phyloP scores from a whole-genome alignment of 2,329 filamentous ascomycete species.

The Diplodia mutila region DNA sequence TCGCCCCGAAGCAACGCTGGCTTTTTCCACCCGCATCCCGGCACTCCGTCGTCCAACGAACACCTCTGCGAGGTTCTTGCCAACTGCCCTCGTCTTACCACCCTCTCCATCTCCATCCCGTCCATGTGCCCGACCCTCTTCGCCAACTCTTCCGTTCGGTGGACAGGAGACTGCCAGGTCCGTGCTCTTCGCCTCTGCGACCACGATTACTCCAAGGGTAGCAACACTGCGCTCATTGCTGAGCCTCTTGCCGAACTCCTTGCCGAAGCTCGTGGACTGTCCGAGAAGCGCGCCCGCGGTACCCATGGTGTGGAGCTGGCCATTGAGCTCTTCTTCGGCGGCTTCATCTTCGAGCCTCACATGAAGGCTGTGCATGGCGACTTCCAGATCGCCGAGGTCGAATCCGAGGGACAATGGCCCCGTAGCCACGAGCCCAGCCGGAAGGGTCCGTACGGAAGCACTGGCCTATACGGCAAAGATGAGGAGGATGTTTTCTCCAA shows the following conservation, averaged over 20 bases:
- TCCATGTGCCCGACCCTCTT: conserved; percentile 54
- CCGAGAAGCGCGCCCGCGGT: conserved; percentile 43
- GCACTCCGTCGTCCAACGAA: conserved; percentile 48
- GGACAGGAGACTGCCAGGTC: conserved; percentile 54
- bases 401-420: conserved; percentile 49
- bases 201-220: conserved; percentile 42
- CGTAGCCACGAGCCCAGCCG: conserved; percentile 41
- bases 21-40: conserved; percentile 56
- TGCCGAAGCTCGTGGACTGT: conserved; percentile 47
- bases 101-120: conserved; percentile 54
- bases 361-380: conserved; percentile 53
- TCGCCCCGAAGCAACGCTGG: conserved; percentile 57
- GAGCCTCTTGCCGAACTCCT: conserved; percentile 45
- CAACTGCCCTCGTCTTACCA: conserved; percentile 51
- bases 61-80: conserved; percentile 55
- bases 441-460: conserved; percentile 55
- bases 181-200: conserved; percentile 54
- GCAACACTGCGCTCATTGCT: conserved; percentile 29
- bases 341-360: conserved; percentile 56
- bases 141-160: conserved; percentile 48
- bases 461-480: conserved; percentile 54
- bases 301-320: conserved; percentile 45
- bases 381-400: conserved; percentile 50
- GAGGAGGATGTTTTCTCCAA: conserved; percentile 49
- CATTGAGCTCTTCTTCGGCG: conserved; percentile 56